These are phyloP conservation scores for Rhodomyrtus tomentosa DNA, from an alignment of 345 rosid genomes.

Conservation along the genomic window DNA sequence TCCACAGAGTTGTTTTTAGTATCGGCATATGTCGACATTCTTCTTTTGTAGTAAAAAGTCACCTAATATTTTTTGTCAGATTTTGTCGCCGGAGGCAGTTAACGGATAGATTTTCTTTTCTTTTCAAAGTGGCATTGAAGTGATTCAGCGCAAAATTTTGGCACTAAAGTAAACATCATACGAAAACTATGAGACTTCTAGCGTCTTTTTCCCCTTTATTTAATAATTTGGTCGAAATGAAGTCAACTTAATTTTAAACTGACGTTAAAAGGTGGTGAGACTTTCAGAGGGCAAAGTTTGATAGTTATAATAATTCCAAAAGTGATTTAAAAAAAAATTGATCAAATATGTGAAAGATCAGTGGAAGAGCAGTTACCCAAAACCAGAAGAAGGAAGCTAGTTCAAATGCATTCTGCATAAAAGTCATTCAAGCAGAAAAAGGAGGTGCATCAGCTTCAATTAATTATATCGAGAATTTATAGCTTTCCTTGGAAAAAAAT, in stretches of 20 bases:
- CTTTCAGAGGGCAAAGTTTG: neutral
- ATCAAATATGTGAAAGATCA: neutral
- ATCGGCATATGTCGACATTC: too few relatives aligned
- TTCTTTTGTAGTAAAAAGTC: too few relatives aligned
- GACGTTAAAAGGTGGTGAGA: neutral
- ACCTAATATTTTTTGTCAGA: too few relatives aligned
- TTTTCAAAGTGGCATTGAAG: too few relatives aligned
- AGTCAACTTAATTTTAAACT: neutral
- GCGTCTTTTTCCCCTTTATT: neutral
- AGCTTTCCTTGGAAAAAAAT: neutral
- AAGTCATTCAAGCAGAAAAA: neutral
- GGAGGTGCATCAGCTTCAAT: neutral
- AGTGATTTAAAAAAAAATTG: too few relatives aligned
- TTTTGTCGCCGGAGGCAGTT: too few relatives aligned
- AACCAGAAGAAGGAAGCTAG: conserved; percentile 96
- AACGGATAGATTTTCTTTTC: too few relatives aligned
- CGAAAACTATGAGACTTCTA: too few relatives aligned
- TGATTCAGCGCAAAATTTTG: too few relatives aligned
- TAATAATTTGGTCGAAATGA: neutral
- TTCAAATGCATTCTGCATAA: conserved; percentile 81
- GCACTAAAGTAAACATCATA: too few relatives aligned
- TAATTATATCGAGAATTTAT: neutral
- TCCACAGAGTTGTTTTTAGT: too few relatives aligned
- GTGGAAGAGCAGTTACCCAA: conserved; percentile 54
- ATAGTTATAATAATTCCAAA: too few relatives aligned